Evolutionary conservation across 1,284 basidiomycete species (phyloP).

Genomic region (Apiotrichum brassicae): DNA sequence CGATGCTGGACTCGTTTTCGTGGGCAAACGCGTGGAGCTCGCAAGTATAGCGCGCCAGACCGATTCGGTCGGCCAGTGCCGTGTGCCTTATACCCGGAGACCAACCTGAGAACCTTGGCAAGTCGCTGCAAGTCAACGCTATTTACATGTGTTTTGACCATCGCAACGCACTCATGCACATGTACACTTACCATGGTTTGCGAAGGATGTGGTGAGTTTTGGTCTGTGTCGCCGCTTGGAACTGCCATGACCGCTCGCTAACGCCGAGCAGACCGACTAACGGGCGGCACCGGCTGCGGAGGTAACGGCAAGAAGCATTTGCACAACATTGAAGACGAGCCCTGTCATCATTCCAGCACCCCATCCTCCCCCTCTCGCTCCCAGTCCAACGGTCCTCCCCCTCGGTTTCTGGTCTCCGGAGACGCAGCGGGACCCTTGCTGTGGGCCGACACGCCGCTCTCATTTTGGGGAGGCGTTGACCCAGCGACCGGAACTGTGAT

Average conservation of each 20-base stretch:
- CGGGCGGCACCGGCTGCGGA: neutral
- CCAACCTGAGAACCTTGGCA: too few relatives aligned
- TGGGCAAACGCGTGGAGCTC: too few relatives aligned
- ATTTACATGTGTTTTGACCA: neutral
- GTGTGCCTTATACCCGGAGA: too few relatives aligned
- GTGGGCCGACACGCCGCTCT: neutral
- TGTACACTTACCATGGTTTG: neutral
- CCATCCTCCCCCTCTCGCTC: neutral
- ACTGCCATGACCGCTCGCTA: neutral
- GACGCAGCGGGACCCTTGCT: constrained; percentile 6
- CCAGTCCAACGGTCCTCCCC: neutral
- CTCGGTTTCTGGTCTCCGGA: constrained; percentile 6
- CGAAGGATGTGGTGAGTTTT: constrained; percentile 1
- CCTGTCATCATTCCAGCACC: neutral
- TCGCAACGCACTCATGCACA: neutral
- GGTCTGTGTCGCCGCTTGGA: neutral
- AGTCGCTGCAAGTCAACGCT: too few relatives aligned
- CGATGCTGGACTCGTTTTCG: too few relatives aligned
- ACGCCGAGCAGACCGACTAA: neutral
- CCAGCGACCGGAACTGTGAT: neutral
- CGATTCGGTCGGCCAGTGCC: too few relatives aligned
- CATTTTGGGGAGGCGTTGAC: constrained; percentile 11
- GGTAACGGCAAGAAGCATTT: neutral
- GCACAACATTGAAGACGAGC: constrained; percentile 1
- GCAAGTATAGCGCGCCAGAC: too few relatives aligned